Conservation (phyloP, 2,329 filamentous ascomycete species). For the Helotiales sp. region DNA sequence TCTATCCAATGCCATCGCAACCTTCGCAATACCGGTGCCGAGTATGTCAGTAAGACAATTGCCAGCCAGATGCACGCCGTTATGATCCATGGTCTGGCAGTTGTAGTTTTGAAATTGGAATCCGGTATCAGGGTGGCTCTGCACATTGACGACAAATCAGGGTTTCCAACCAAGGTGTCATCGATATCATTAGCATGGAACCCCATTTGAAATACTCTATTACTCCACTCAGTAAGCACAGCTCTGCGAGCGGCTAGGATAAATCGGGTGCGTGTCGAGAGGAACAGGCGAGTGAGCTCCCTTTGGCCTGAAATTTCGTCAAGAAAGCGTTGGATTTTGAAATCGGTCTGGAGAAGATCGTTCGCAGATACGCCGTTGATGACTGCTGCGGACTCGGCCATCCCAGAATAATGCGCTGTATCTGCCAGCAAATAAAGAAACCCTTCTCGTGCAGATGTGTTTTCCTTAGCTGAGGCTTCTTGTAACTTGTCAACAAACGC, state of each 20-base stretch:
- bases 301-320: not conserved
- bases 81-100: not conserved
- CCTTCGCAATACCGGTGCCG: not conserved
- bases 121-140: not conserved
- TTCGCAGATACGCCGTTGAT: not conserved
- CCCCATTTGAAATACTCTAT: not conserved
- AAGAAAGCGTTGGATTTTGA: slow-evolving; percentile 1
- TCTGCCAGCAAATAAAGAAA: slow-evolving; percentile 6
- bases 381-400: not conserved
- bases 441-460: not conserved
- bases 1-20: not conserved
- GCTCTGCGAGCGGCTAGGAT: not conserved
- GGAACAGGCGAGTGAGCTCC: slow-evolving; percentile 1
- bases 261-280: not conserved
- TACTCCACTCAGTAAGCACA: not conserved
- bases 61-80: not conserved
- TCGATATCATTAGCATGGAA: not conserved
- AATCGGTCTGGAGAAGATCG: not conserved
- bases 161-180: not conserved
- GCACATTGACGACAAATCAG: not conserved
- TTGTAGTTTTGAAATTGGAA: not conserved
- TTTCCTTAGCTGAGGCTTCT: not conserved
- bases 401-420: not conserved
- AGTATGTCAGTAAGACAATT: not conserved
- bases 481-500: not conserved